Evolutionary conservation across 768 basidiomycete species (phyloP).

Genomic region (Boletus speciosus): DNA sequence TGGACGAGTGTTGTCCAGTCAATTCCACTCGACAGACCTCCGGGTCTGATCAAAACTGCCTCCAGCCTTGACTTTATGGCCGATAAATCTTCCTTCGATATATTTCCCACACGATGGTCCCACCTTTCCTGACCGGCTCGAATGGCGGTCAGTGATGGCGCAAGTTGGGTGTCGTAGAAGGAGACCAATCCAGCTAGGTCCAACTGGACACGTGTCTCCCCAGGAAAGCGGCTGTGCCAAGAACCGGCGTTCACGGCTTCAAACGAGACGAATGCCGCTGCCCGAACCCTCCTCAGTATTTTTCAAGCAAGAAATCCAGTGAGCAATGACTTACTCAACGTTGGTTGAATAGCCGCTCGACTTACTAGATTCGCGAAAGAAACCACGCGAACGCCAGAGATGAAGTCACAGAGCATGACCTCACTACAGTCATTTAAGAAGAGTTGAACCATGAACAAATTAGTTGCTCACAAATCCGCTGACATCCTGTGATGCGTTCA

Average conservation of each 20-base stretch:
- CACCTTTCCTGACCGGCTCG: slow-evolving; percentile 26
- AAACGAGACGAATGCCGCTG: not conserved
- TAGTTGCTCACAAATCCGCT: slow-evolving; percentile 30
- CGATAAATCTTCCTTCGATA: slow-evolving; percentile 23
- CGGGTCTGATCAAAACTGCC: slow-evolving; percentile 7
- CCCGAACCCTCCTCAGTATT: not conserved
- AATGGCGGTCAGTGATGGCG: slow-evolving; percentile 27
- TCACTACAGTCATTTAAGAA: slow-evolving; percentile 24
- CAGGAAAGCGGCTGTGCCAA: slow-evolving; percentile 36
- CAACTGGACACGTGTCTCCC: slow-evolving; percentile 33
- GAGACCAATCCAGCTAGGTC: slow-evolving; percentile 35
- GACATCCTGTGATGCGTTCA: slow-evolving; percentile 19
- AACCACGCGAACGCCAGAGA: slow-evolving; percentile 22
- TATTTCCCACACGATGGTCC: slow-evolving; percentile 30
- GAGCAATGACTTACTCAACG: not conserved
- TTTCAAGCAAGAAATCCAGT: not conserved
- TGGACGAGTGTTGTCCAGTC: slow-evolving; percentile 34
- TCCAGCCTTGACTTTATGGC: slow-evolving; percentile 6
- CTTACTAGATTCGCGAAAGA: slow-evolving; percentile 14
- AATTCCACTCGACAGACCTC: slow-evolving; percentile 22
- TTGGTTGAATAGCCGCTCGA: rapidly evolving
- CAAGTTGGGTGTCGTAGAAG: slow-evolving; percentile 35
- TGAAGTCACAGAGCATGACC: slow-evolving; percentile 35
- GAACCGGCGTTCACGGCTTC: slow-evolving; percentile 18
- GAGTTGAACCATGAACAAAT: not conserved